Evolutionary conservation across 179 eudicot genomes (phyloP), one percentile per base, ranked within the genome.

Genomic region (Patellifolia procumbens): DNA sequence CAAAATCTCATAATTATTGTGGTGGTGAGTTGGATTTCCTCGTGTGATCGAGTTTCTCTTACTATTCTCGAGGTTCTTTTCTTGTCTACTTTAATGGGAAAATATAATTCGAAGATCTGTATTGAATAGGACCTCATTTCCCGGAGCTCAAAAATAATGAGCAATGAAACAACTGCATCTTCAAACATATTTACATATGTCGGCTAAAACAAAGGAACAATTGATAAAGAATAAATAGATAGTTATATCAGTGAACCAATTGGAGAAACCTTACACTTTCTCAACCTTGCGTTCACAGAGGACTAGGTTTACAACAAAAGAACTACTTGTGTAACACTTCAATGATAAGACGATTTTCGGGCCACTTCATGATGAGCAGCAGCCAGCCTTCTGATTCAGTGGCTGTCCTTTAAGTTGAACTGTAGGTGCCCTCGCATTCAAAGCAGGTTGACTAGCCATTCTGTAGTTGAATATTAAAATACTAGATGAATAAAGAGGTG

Each of bases 391-490:
- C 70, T 86, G 86, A 26, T 73, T 68, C 46, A 86, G 71, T 4
- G 89, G 89, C 74, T 83, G 86, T 42, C 89, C 87, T 74, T 83
- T 82, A 70, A 86, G 80, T 74, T 83, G 87, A 59, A 86, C 83
- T 37, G 89, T 83, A 4, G 89, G 85, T 9, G 85, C 83, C 83
- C 80, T 83, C 4, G 84, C 79, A 56, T 74, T 83, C 70, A 62
- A 68, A 83, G 79, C 76, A 1, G 89, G 87, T 68, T 86, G 89
- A 67, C 78, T 86, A 16, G 88, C 88, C 88, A 83, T 86, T 81
- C 89, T 86, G 82, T 37, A 42, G 48, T 59, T 51, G 61, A 45
- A 49, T 17, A 53, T 11, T 31, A 51, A 48, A 49, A 45, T 37
- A 2, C 5, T 13, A 29, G 49, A 12, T 70, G 49, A 24, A 68